phyloP scores from a whole-genome alignment of 352 stramenopile genomes.

The Phytopythium chamaehyphon region DNA sequence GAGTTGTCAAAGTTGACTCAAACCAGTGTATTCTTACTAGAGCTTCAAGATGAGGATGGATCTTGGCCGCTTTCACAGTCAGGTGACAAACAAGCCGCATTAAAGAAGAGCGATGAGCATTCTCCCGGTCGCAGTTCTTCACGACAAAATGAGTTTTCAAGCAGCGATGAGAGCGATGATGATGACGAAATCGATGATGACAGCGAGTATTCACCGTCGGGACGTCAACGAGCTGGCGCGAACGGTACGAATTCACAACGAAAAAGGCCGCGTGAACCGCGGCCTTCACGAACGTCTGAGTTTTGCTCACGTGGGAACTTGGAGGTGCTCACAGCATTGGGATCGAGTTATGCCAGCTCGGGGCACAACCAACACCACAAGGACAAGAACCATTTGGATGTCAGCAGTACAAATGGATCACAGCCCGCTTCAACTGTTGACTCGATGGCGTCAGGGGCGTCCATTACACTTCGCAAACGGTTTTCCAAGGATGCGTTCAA shows the following conservation, averaged over 20 bases:
- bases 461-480: conserved; percentile 41
- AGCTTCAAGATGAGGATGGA: conserved; percentile 81
- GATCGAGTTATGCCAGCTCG: neutral
- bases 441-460: conserved; percentile 23
- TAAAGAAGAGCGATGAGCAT: neutral
- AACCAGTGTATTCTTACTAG: conserved; percentile 74
- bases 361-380: neutral
- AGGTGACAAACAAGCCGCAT: conserved; percentile 12
- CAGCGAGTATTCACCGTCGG: conserved; percentile 1
- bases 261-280: conserved; percentile 43
- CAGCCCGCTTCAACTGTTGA: conserved; percentile 20
- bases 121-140: neutral
- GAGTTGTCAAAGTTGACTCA: conserved; percentile 62
- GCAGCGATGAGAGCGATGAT: conserved; percentile 5
- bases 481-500: conserved; percentile 79
- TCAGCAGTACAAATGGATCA: conserved; percentile 13
- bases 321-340: conserved; percentile 38
- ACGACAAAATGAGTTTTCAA: neutral
- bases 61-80: conserved; percentile 82
- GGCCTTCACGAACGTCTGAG: conserved; percentile 57
- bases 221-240: neutral
- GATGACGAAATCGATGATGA: conserved; percentile 20
- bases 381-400: conserved; percentile 4
- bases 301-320: conserved; percentile 74
- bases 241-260: conserved; percentile 8